These are phyloP conservation scores for Plasmodium sp. DNA, from an alignment of 169 alveolate species.

Conservation along the genomic window DNA sequence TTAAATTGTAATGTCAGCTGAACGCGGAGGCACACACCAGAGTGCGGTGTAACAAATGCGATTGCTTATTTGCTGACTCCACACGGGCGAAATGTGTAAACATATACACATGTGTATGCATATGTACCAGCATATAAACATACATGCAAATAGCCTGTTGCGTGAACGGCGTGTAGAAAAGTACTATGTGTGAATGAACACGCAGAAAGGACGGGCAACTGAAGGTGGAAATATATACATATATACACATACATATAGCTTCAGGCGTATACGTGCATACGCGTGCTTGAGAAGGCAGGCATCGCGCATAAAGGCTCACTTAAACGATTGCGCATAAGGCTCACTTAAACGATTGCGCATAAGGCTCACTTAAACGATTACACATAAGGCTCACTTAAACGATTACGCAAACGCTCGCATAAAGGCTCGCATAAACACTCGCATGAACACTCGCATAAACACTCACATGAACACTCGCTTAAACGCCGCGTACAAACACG, in stretches of 20 bases:
- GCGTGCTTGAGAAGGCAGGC: not conserved
- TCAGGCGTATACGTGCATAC: not conserved
- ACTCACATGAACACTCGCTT: not conserved
- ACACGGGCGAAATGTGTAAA: conserved; percentile 14
- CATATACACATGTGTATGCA: conserved; percentile 11
- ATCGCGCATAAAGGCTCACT: not conserved
- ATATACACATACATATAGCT: not conserved
- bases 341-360: not conserved
- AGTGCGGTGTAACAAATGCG: conserved; percentile 38
- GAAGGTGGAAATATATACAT: not conserved
- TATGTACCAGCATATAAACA: not conserved
- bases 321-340: not conserved
- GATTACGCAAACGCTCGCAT: not conserved
- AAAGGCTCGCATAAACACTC: not conserved
- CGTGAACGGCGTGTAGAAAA: not conserved
- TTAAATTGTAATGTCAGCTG: conserved; percentile 10
- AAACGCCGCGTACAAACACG: conserved; percentile 1
- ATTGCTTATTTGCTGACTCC: conserved; percentile 28
- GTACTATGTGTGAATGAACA: not conserved
- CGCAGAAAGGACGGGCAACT: not conserved
- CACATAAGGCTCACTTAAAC: not conserved
- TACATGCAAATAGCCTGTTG: not conserved
- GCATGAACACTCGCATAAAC: not conserved
- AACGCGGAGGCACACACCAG: conserved; percentile 9
- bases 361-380: not conserved